These are phyloP conservation scores for Bipolaris oryzae DNA, from an alignment of 2,329 filamentous ascomycete genomes.

Conservation along the genomic window DNA sequence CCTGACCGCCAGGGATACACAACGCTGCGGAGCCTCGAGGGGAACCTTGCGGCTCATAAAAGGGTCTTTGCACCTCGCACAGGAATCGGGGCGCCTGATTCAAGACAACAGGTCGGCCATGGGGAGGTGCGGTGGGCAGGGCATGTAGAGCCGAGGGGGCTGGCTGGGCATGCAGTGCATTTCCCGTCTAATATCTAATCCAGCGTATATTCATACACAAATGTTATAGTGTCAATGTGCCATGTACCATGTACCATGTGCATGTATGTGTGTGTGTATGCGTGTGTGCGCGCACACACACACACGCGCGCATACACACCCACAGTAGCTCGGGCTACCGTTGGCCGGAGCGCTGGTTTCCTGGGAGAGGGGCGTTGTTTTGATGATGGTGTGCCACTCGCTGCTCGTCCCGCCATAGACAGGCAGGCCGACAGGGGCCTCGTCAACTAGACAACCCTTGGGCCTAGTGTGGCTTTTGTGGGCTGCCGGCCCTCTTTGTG, in stretches of 20 bases:
- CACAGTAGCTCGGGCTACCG: constrained; percentile 4
- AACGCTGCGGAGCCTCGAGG: neutral
- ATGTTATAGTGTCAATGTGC: too few species aligned
- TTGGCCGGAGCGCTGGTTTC: constrained; percentile 22
- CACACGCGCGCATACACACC: too few species aligned
- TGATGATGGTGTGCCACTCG: constrained; percentile 22
- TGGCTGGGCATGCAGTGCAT: neutral
- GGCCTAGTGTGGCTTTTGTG: constrained; percentile 24
- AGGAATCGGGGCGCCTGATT: neutral
- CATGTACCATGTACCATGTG: too few species aligned
- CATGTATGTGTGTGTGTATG: too few species aligned
- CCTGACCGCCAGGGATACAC: constrained; percentile 15
- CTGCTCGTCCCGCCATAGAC: constrained; percentile 15
- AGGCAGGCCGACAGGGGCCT: constrained; percentile 16
- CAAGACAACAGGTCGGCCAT: neutral
- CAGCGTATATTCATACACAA: too few species aligned
- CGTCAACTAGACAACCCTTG: constrained; percentile 22
- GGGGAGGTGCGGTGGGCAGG: neutral
- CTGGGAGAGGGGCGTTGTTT: constrained; percentile 25
- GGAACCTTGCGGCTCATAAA: neutral
- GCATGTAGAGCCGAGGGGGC: neutral
- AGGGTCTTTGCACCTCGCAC: neutral
- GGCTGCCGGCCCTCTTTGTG: constrained; percentile 21
- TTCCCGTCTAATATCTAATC: neutral
- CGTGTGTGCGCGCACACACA: neutral